Conservation (phyloP, 768 basidiomycete species). For the Cystofilobasidium capitatum region DNA sequence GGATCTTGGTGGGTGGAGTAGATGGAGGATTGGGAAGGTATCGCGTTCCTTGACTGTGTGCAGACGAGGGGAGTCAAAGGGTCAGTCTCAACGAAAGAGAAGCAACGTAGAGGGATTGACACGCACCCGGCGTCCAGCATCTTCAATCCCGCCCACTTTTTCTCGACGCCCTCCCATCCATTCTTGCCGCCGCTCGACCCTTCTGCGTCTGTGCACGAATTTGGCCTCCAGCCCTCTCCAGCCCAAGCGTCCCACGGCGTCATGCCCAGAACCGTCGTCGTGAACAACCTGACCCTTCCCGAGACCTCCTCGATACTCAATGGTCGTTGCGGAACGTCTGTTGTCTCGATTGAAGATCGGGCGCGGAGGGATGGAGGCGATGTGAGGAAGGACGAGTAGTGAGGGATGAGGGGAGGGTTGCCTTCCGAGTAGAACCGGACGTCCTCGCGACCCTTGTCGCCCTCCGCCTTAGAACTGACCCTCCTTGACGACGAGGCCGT, state of each 20-base stretch:
- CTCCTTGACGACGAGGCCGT: background rate
- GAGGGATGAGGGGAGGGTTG: slow-evolving; percentile 18
- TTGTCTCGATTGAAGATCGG: background rate
- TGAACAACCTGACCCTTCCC: slow-evolving; percentile 10
- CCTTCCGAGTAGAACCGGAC: slow-evolving; percentile 16
- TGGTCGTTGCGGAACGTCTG: background rate
- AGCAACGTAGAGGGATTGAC: too few species aligned
- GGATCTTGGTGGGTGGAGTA: background rate
- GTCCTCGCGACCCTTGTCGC: background rate
- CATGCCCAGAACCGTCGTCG: slow-evolving; percentile 6
- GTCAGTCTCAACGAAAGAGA: background rate
- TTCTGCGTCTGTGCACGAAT: background rate
- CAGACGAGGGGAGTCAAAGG: background rate
- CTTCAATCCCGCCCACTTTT: background rate
- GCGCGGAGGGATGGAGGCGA: background rate
- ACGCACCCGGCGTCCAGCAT: slow-evolving; percentile 5
- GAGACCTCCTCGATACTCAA: slow-evolving; percentile 15
- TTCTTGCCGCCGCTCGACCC: background rate
- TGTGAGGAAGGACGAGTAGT: slow-evolving; percentile 13
- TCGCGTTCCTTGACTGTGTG: background rate
- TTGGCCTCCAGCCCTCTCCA: slow-evolving; percentile 18
- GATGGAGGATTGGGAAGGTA: background rate
- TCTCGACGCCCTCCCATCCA: slow-evolving; percentile 18
- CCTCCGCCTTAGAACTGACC: background rate
- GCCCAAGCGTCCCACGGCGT: slow-evolving; percentile 22